A percentile compares a stretch with the other conserved stretches of the same genome.
These are phyloP conservation scores for Populus deltoides DNA, from an alignment of 345 rosid genomes.

Conservation along the genomic window DNA sequence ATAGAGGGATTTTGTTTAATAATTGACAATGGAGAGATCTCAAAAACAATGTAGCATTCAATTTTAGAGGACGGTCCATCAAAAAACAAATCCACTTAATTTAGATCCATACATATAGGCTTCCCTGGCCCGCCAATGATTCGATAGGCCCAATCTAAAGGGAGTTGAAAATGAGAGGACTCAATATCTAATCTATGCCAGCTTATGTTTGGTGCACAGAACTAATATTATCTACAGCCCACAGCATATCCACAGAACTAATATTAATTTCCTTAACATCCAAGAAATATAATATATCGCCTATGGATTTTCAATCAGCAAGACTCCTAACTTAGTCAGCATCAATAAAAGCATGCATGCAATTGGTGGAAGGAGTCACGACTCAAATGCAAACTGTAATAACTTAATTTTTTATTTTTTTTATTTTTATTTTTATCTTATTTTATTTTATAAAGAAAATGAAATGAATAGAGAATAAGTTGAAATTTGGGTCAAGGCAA, in stretches of 20 bases:
- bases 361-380: too few relatives aligned
- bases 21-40: background rate
- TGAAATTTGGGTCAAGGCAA: too few relatives aligned
- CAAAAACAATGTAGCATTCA: background rate
- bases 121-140: background rate
- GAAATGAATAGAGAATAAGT: too few relatives aligned
- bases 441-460: too few relatives aligned
- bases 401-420: too few relatives aligned
- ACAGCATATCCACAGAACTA: background rate
- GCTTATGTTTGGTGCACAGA: background rate
- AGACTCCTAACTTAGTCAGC: too few relatives aligned
- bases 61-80: background rate
- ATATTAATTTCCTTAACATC: too few relatives aligned
- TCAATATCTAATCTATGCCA: background rate
- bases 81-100: background rate
- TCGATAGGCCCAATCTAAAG: background rate
- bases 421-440: too few relatives aligned
- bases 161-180: background rate
- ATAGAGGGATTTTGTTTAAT: background rate
- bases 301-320: too few relatives aligned
- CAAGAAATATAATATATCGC: too few relatives aligned
- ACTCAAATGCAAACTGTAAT: too few relatives aligned
- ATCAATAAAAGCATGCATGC: too few relatives aligned
- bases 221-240: background rate
- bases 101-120: background rate